A percentile compares a stretch with the other conserved stretches of the same genome.
These are phyloP conservation scores for Verticillium dahliae DNA, from an alignment of 2,329 filamentous ascomycete genomes.

Conservation along the genomic window DNA sequence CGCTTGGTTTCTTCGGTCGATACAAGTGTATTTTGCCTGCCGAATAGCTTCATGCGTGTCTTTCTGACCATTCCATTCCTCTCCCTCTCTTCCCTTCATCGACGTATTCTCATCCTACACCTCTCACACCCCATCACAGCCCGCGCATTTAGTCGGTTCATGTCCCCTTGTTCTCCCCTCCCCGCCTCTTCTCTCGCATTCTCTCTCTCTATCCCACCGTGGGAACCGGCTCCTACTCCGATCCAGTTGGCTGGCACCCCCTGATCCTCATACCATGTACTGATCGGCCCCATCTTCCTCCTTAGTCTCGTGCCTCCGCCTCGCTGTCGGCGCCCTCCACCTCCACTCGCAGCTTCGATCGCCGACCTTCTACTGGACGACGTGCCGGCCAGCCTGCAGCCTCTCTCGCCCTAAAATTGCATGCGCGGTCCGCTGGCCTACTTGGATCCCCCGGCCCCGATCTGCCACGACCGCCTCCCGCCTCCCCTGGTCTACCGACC, in stretches of 20 bases:
- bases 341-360: slow-evolving; percentile 7
- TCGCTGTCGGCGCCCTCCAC: slow-evolving; percentile 2
- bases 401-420: background rate
- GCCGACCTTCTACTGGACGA: slow-evolving; percentile 5
- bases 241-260: background rate
- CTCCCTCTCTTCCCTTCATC: background rate
- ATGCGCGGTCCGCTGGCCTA: background rate
- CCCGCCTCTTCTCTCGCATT: background rate
- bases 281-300: background rate
- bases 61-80: background rate
- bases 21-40: background rate
- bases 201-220: background rate
- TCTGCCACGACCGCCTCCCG: background rate
- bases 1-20: background rate
- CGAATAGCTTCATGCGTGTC: background rate
- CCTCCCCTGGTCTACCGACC: background rate
- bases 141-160: background rate
- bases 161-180: background rate
- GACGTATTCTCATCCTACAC: no score
- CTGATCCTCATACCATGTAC: background rate
- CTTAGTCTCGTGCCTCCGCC: slow-evolving; percentile 1
- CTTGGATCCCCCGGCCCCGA: background rate
- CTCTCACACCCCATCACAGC: no score
- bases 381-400: slow-evolving; percentile 7
- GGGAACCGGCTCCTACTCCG: background rate